Conservation (phyloP, 225 moss, liverwort and hornwort species). For the Neckera pumila region DNA sequence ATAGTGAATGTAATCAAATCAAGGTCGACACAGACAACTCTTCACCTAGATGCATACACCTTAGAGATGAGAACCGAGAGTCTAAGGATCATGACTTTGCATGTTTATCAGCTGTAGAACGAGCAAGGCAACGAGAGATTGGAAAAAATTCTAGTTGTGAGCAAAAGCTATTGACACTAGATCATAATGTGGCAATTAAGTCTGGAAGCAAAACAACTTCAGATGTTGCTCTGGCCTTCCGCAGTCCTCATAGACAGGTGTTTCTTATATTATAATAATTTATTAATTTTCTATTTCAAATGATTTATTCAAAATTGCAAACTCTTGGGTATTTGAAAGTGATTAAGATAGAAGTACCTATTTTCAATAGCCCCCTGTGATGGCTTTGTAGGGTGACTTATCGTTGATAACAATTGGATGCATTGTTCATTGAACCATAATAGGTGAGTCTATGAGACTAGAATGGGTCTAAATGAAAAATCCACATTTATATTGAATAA, state of each 20-base stretch:
- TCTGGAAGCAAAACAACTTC: conserved; percentile 10
- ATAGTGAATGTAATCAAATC: neutral
- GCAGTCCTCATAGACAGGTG: conserved; percentile 77
- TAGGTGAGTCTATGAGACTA: no score
- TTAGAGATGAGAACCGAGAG: conserved; percentile 6
- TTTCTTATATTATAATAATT: neutral
- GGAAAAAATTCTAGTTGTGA: neutral
- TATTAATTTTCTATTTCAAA: neutral
- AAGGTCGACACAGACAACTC: neutral
- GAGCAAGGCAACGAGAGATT: conserved; percentile 56
- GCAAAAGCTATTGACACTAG: neutral
- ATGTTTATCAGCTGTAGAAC: conserved; percentile 49
- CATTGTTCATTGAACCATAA: no score
- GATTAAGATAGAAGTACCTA: no score
- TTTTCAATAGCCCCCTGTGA: no score
- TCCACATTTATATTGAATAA: no score
- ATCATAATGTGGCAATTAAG: neutral
- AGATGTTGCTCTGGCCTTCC: conserved; percentile 52
- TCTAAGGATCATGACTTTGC: conserved; percentile 5
- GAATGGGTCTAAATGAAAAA: no score
- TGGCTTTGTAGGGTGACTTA: no score
- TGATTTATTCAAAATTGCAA: neutral
- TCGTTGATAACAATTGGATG: no score
- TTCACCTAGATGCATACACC: no score
- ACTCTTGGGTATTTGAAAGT: neutral